These are phyloP conservation scores for Saprolegnia parasitica DNA, from an alignment of 352 stramenopile species.

Conservation along the genomic window DNA sequence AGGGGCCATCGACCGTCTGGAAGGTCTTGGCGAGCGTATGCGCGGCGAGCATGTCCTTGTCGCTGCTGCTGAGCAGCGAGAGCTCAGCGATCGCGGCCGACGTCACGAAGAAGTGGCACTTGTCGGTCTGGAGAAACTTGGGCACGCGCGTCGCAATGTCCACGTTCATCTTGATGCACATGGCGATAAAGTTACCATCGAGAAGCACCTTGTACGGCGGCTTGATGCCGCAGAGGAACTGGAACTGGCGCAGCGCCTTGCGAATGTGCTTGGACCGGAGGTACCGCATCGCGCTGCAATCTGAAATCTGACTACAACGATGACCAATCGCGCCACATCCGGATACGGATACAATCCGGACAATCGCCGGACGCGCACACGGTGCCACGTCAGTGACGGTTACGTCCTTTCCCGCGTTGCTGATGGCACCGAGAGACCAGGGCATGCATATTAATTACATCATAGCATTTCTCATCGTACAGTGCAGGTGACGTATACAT, in stretches of 20 bases:
- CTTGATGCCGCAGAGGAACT: conserved; percentile 85
- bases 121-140: conserved; percentile 77
- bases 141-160: conserved; percentile 68
- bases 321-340: too few species aligned
- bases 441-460: too few species aligned
- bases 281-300: conserved; percentile 56
- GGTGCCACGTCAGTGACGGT: too few species aligned
- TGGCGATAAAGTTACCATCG: conserved; percentile 84
- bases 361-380: too few species aligned
- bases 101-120: conserved; percentile 70
- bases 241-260: conserved; percentile 83
- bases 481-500: too few species aligned
- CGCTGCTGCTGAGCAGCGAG: conserved; percentile 52
- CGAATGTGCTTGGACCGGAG: conserved; percentile 81
- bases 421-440: too few species aligned
- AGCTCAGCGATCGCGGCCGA: conserved; percentile 65
- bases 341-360: too few species aligned
- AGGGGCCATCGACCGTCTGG: conserved; percentile 47
- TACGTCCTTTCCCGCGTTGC: too few species aligned
- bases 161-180: conserved; percentile 86
- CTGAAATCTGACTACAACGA: too few species aligned
- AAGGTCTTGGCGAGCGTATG: conserved; percentile 68
- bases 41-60: conserved; percentile 43
- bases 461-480: too few species aligned
- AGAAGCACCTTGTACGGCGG: conserved; percentile 77